phyloP scores from a whole-genome alignment of 1,139 yeast species.

The Taphrina pruni region DNA sequence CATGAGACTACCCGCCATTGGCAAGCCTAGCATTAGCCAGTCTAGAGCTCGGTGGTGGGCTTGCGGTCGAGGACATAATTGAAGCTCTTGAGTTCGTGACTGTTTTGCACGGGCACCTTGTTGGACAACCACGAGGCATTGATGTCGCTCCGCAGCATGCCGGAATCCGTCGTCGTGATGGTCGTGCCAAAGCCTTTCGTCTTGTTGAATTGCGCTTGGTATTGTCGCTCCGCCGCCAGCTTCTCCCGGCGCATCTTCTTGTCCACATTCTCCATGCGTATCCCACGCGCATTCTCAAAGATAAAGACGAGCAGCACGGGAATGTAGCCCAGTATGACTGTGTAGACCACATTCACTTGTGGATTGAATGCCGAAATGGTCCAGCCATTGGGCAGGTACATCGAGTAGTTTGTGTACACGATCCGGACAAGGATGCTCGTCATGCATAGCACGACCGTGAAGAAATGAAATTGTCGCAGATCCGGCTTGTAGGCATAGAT shows the following conservation, averaged over 20 bases:
- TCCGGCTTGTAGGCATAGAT: constrained; percentile 28
- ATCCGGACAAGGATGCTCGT: constrained; percentile 17
- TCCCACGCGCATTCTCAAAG: constrained; percentile 21
- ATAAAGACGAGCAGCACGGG: constrained; percentile 30
- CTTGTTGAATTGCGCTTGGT: constrained; percentile 33
- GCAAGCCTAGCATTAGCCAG: no score
- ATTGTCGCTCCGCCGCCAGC: constrained; percentile 13
- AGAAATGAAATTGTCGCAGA: constrained; percentile 16
- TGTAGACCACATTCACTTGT: constrained; percentile 24
- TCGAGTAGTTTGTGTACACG: constrained; percentile 35
- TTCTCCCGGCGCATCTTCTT: constrained; percentile 23
- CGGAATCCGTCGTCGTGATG: constrained; percentile 29
- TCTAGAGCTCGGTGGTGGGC: background rate
- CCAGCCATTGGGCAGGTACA: constrained; percentile 29
- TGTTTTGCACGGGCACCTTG: constrained; percentile 17
- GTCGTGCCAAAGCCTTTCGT: constrained; percentile 34
- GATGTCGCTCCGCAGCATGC: constrained; percentile 32
- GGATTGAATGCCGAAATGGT: constrained; percentile 33
- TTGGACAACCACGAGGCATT: constrained; percentile 27
- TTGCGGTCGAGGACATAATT: constrained; percentile 32
- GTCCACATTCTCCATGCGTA: constrained; percentile 35
- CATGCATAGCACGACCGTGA: constrained; percentile 15
- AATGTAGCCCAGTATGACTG: constrained; percentile 27
- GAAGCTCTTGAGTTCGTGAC: constrained; percentile 35
- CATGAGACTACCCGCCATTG: no score